These are phyloP conservation scores for Ophiocordyceps camponoti-leonardi DNA, from an alignment of 2,329 filamentous ascomycete genomes.

Conservation along the genomic window DNA sequence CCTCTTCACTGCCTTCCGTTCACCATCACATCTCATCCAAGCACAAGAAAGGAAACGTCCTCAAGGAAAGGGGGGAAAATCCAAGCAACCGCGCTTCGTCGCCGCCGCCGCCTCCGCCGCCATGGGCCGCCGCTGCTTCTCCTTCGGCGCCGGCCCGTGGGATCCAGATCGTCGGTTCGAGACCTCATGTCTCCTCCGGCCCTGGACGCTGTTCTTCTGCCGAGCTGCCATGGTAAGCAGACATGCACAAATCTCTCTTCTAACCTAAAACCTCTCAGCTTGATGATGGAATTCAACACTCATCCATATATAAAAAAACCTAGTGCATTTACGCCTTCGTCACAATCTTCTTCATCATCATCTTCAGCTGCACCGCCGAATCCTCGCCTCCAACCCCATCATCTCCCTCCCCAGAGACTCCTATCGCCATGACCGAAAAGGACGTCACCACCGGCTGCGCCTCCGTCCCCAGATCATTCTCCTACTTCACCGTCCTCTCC, in stretches of 20 bases:
- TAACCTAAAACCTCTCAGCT: too few species aligned
- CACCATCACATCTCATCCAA: not conserved
- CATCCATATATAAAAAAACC: too few species aligned
- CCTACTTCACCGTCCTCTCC: conserved; percentile 67
- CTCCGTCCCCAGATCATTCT: conserved; percentile 42
- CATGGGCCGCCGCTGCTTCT: not conserved
- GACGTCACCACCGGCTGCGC: conserved; percentile 22
- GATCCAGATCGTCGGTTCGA: conserved; percentile 49
- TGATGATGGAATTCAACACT: conserved; percentile 14
- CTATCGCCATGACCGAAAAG: not conserved
- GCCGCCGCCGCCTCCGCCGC: too few species aligned
- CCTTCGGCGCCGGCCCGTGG: conserved; percentile 24
- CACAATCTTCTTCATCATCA: conserved; percentile 52
- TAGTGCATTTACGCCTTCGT: conserved; percentile 51
- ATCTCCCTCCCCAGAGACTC: not conserved
- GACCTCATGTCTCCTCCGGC: conserved; percentile 67
- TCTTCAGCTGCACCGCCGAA: conserved; percentile 36
- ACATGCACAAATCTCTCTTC: too few species aligned
- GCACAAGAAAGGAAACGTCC: not conserved
- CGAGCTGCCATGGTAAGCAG: conserved; percentile 38
- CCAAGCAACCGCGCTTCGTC: too few species aligned
- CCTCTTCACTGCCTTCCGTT: too few species aligned
- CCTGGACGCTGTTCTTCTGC: conserved; percentile 39
- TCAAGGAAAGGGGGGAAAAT: not conserved
- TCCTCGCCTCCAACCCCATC: not conserved